These are phyloP conservation scores for Capniomyces stellatus DNA, from an alignment of 371 early-diverging fungal species.

Conservation along the genomic window DNA sequence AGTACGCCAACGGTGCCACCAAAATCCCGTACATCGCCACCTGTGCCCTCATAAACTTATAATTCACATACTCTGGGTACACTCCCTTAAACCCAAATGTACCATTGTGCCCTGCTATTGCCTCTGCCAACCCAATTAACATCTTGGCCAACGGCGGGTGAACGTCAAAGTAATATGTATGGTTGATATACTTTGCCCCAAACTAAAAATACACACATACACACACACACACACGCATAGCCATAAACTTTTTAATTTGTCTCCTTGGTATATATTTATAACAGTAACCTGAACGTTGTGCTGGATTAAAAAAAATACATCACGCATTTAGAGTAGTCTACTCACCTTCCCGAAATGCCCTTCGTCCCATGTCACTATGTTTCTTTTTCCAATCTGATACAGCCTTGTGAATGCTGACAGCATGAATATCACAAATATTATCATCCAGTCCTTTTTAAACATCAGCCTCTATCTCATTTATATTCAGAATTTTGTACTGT, in stretches of 20 bases:
- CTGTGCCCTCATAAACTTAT: conserved; percentile 81
- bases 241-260: too few relatives aligned
- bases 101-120: conserved; percentile 76
- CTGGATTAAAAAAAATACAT: too few relatives aligned
- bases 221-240: too few relatives aligned
- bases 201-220: too few relatives aligned
- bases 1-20: conserved; percentile 88
- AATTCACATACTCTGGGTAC: conserved; percentile 79
- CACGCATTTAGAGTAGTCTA: too few relatives aligned
- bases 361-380: conserved; percentile 58
- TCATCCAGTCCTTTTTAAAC: background rate
- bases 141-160: conserved; percentile 99
- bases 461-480: background rate
- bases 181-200: conserved; percentile 80
- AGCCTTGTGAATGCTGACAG: conserved; percentile 45
- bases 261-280: too few relatives aligned
- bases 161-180: conserved; percentile 96
- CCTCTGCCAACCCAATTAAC: conserved; percentile 83
- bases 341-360: conserved; percentile 66
- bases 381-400: conserved; percentile 54
- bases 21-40: conserved; percentile 80
- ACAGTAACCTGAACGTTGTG: too few relatives aligned
- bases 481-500: background rate
- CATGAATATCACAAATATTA: conserved; percentile 7
- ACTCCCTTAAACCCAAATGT: conserved; percentile 74